Evolutionary conservation across 2,329 filamentous ascomycete species (phyloP), one percentile per base, ranked within the genome.

Genomic region (Cladosporium velox): DNA sequence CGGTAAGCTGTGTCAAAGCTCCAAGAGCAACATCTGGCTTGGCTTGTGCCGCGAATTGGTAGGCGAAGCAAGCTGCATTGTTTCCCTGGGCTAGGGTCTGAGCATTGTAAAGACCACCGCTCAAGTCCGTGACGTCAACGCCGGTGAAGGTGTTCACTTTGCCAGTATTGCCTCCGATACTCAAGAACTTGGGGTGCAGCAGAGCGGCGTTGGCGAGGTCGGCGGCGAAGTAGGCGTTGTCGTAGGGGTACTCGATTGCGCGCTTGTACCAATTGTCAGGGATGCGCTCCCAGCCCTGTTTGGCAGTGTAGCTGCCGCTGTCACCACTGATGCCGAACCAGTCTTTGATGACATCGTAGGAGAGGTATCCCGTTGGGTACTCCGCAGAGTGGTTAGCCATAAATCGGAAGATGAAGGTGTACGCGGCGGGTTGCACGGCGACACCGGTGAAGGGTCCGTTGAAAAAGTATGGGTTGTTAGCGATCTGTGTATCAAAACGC

Each of bases 71-170:
- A 1, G 75, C 70, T 6, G 79, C 72, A 65, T 77, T 78, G 71
- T 79, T 77, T 11, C 74, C 76, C n/a, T 69, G 49, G 61, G 69
- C 57, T 4, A 73, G 66, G n/a, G 52, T 67, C 2, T 64, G 24
- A 24, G 65, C 61, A 64, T 85, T 84, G 67, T 81, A 79, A 0
- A 84, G 72, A 28, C 79, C 80, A 12, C 75, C 74, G 18, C 77
- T 79, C 12, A 82, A 65, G 55, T 79, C 70, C 11, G 54, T 65
- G 4, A 78, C 67, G 63, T 80, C 70, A 32, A 80, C 65, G 5
- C 76, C 76, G 30, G 72, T 72, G 68, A 79, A 79, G 24, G 74
- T 72, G 69, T 78, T 58, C 4, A 38, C 34, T 14, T 35, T 58
- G 30, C 77, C 77, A 6, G 74, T 75, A 69, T 79, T 79, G 59